Evolutionary conservation across 768 basidiomycete species (phyloP).

Genomic region (Termitomyces sp.): DNA sequence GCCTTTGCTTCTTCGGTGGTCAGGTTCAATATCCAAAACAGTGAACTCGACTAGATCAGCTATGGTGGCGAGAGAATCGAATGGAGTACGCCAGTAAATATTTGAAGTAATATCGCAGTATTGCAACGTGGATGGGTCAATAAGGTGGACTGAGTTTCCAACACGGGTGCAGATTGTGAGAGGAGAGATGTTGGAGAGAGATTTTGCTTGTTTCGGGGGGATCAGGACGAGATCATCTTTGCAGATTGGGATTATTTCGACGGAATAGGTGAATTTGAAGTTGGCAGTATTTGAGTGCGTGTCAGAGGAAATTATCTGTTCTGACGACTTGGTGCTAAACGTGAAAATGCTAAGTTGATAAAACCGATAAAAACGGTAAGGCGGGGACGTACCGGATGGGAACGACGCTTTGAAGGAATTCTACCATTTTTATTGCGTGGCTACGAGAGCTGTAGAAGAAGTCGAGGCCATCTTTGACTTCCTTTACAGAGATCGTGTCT

Average conservation of each 20-base stretch:
- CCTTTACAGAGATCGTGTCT: slow-evolving; percentile 90
- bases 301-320: slow-evolving; percentile 91
- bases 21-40: slow-evolving; percentile 89
- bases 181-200: slow-evolving; percentile 84
- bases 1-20: slow-evolving; percentile 50
- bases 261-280: slow-evolving; percentile 96
- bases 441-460: slow-evolving; percentile 92
- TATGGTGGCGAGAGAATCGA: slow-evolving; percentile 76
- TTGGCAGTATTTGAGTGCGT: slow-evolving; percentile 90
- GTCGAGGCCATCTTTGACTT: slow-evolving; percentile 91
- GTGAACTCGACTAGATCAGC: slow-evolving; percentile 93
- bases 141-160: slow-evolving; percentile 84
- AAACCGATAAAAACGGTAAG: background rate
- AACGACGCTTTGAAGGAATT: slow-evolving; percentile 84
- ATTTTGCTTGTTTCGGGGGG: slow-evolving; percentile 75
- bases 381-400: slow-evolving; percentile 65
- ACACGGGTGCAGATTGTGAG: slow-evolving; percentile 87
- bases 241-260: slow-evolving; percentile 95
- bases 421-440: slow-evolving; percentile 95
- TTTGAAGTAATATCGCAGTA: slow-evolving; percentile 71
- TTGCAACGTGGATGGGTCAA: slow-evolving; percentile 87
- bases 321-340: slow-evolving; percentile 81
- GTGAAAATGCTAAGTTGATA: background rate
- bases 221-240: slow-evolving; percentile 97
- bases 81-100: slow-evolving; percentile 90